A percentile compares a stretch with the other conserved stretches of the same genome.
These are phyloP conservation scores for Ophiocordyceps camponoti-saundersi DNA, from an alignment of 2,329 filamentous ascomycete genomes.

Conservation along the genomic window DNA sequence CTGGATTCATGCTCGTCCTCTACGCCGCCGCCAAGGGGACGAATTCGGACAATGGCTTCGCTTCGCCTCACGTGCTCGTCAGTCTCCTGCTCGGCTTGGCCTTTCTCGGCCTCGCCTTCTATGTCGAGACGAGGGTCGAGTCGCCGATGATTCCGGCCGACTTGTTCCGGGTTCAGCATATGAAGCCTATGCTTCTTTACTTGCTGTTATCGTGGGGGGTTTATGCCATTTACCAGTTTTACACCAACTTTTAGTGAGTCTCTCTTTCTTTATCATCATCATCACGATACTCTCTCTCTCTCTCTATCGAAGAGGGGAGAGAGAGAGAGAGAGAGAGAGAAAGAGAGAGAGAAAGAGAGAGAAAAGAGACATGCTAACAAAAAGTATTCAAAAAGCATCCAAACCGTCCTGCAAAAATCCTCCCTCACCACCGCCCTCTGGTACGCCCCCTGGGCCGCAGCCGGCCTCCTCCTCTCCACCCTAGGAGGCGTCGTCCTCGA, in stretches of 20 bases:
- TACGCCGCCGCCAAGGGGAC: constrained; percentile 60
- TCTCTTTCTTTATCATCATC: too few relatives aligned
- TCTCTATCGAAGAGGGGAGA: too few relatives aligned
- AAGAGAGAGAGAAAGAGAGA: too few relatives aligned
- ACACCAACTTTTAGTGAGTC: constrained; percentile 45
- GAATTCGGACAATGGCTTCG: constrained; percentile 52
- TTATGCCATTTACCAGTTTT: constrained; percentile 52
- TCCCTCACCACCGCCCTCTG: constrained; percentile 50
- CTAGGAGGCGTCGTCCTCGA: constrained; percentile 50
- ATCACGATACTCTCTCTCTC: too few relatives aligned
- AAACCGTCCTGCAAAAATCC: constrained; percentile 37
- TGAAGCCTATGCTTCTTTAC: constrained; percentile 43
- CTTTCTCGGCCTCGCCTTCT: constrained; percentile 41
- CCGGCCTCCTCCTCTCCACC: constrained; percentile 48
- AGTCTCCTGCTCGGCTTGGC: constrained; percentile 46
- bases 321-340: too few relatives aligned
- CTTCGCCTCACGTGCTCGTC: constrained; percentile 53
- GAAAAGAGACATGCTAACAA: too few relatives aligned
- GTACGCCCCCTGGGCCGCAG: constrained; percentile 50
- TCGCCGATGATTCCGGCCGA: constrained; percentile 54
- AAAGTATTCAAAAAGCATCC: constrained; percentile 25
- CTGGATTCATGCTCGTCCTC: constrained; percentile 51
- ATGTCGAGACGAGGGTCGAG: constrained; percentile 59
- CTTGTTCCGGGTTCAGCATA: constrained; percentile 51
- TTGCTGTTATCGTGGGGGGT: constrained; percentile 53